Percentiles rank a stretch among this genome's conserved stretches.
These are phyloP conservation scores for Ploettnerulaceae sp. DNA, from an alignment of 2,329 filamentous ascomycete genomes.

Conservation along the genomic window DNA sequence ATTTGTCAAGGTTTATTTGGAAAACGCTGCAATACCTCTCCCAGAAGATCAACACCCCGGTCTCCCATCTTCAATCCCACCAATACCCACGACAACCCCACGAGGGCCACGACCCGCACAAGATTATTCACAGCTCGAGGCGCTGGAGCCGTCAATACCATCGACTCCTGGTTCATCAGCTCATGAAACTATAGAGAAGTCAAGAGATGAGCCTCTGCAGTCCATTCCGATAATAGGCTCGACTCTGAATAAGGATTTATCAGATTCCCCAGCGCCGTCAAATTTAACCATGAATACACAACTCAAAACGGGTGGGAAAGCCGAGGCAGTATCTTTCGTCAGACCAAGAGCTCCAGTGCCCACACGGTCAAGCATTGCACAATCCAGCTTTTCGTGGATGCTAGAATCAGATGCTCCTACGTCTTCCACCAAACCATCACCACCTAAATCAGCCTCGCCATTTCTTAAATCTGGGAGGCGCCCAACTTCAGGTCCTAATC, in stretches of 20 bases:
- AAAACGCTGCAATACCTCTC: constrained; percentile 51
- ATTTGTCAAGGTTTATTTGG: constrained; percentile 58
- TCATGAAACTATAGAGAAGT: constrained; percentile 1
- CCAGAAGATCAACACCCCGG: constrained; percentile 29
- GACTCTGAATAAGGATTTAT: not conserved
- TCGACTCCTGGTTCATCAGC: constrained; percentile 5
- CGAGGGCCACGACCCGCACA: not conserved
- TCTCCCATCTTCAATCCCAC: constrained; percentile 3
- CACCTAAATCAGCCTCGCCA: constrained; percentile 29
- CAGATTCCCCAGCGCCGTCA: not conserved
- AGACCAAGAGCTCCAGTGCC: constrained; percentile 44
- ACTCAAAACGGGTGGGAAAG: not conserved
- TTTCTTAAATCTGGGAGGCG: constrained; percentile 29
- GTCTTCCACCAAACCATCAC: constrained; percentile 19
- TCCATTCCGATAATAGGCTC: constrained; percentile 1
- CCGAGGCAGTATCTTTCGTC: constrained; percentile 9
- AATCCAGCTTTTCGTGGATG: constrained; percentile 79
- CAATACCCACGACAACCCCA: not conserved
- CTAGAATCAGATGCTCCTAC: constrained; percentile 45
- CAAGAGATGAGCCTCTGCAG: not conserved
- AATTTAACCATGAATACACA: constrained; percentile 2
- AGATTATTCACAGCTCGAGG: constrained; percentile 3
- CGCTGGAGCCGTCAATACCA: constrained; percentile 2
- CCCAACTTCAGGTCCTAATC: constrained; percentile 23
- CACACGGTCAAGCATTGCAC: constrained; percentile 61